phyloP scores from a whole-genome alignment of 2,329 filamentous ascomycete genomes.

The Aspergillus bombycis region DNA sequence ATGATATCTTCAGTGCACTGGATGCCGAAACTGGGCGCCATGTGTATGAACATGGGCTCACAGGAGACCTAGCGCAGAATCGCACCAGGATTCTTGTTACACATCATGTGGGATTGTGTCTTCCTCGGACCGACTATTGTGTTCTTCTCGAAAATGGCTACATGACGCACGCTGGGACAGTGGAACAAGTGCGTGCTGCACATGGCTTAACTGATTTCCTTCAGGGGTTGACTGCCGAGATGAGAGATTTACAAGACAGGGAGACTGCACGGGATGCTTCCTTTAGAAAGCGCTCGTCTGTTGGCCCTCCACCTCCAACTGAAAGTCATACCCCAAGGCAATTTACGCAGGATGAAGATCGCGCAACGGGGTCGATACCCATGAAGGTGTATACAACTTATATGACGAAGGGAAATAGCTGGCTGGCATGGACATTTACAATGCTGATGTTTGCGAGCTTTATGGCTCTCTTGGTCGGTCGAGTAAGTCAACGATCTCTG shows the following conservation, averaged over 20 bases:
- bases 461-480: constrained; percentile 57
- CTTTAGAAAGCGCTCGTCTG: constrained; percentile 16
- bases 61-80: constrained; percentile 68
- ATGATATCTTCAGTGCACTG: constrained; percentile 81
- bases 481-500: constrained; percentile 38
- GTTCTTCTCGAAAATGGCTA: constrained; percentile 72
- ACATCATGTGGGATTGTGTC: constrained; percentile 74
- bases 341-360: constrained; percentile 76
- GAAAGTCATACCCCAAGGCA: constrained; percentile 56
- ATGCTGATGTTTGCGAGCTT: constrained; percentile 58
- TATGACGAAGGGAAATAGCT: constrained; percentile 67
- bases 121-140: constrained; percentile 72
- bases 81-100: constrained; percentile 79
- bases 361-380: constrained; percentile 71
- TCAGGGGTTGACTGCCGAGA: constrained; percentile 45
- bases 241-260: constrained; percentile 36
- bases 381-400: constrained; percentile 69
- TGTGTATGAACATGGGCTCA: constrained; percentile 75
- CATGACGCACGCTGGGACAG: constrained; percentile 64
- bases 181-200: constrained; percentile 58
- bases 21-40: constrained; percentile 81
- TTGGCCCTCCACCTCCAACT: constrained; percentile 19
- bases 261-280: constrained; percentile 15
- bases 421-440: constrained; percentile 61
- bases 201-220: constrained; percentile 49